Evolutionary conservation across 306 rosid species (phyloP).

Genomic region (Purshia tridentata): DNA sequence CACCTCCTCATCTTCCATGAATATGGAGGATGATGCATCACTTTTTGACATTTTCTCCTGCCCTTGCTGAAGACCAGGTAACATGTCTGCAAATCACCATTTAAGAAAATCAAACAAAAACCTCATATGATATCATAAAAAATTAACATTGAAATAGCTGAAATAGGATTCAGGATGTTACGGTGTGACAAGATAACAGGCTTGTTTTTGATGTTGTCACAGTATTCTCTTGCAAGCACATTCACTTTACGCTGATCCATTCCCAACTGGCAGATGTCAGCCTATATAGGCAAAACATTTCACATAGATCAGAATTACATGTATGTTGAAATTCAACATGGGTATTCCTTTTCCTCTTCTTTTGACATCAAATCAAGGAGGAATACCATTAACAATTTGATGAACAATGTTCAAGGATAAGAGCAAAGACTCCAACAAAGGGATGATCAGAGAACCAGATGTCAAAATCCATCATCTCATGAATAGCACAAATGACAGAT

Average conservation of each 20-base stretch:
- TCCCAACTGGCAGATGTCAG: constrained; percentile 95
- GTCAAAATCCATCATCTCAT: no score
- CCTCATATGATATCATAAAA: neutral
- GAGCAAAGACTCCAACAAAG: neutral
- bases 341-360: neutral
- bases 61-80: constrained; percentile 82
- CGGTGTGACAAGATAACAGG: constrained; percentile 91
- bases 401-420: neutral
- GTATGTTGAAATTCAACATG: neutral
- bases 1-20: constrained; percentile 97
- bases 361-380: neutral
- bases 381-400: neutral
- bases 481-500: no score
- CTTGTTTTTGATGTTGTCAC: constrained; percentile 80
- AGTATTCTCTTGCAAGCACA: constrained; percentile 84
- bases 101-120: constrained; percentile 7
- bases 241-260: constrained; percentile 93
- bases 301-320: neutral
- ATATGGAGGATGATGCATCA: constrained; percentile 71
- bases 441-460: no score
- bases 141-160: no score
- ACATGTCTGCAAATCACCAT: constrained; percentile 64
- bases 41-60: constrained; percentile 94
- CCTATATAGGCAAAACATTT: constrained; percentile 40
- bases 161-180: constrained; percentile 30